Evolutionary conservation across 164 flowering plant species (phyloP).

Genomic region (Chimonanthus salicifolius): DNA sequence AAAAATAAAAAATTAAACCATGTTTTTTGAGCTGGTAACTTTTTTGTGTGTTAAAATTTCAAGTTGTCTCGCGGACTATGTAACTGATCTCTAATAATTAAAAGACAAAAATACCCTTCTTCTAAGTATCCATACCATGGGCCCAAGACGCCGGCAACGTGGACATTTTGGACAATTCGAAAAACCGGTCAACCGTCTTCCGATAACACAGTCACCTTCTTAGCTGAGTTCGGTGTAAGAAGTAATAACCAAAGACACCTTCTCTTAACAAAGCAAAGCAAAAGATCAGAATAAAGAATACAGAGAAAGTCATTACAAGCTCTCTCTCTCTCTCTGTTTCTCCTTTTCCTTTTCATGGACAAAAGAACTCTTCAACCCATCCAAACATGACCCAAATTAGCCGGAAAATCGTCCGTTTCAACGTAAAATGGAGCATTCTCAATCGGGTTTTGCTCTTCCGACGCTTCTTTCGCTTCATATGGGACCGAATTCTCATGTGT

Average conservation of each 20-base stretch:
- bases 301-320: background rate
- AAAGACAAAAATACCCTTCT: slow-evolving; percentile 19
- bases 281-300: background rate
- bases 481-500: slow-evolving; percentile 57
- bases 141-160: slow-evolving; percentile 39
- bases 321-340: background rate
- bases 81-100: background rate
- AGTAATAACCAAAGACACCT: background rate
- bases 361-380: slow-evolving; percentile 9
- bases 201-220: slow-evolving; percentile 14
- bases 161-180: slow-evolving; percentile 27
- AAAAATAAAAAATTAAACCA: too few relatives aligned
- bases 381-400: slow-evolving; percentile 57
- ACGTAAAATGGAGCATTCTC: slow-evolving; percentile 34
- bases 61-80: background rate
- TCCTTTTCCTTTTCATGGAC: slow-evolving; percentile 10
- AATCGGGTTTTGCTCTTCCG: slow-evolving; percentile 36
- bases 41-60: too few relatives aligned
- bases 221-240: slow-evolving; percentile 3
- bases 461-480: slow-evolving; percentile 44
- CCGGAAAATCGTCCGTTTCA: slow-evolving; percentile 37
- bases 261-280: background rate
- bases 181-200: slow-evolving; percentile 59
- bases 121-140: background rate
- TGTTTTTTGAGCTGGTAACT: too few relatives aligned